phyloP scores from a whole-genome alignment of 1,139 yeast genomes.

The Taphrina sp. region DNA sequence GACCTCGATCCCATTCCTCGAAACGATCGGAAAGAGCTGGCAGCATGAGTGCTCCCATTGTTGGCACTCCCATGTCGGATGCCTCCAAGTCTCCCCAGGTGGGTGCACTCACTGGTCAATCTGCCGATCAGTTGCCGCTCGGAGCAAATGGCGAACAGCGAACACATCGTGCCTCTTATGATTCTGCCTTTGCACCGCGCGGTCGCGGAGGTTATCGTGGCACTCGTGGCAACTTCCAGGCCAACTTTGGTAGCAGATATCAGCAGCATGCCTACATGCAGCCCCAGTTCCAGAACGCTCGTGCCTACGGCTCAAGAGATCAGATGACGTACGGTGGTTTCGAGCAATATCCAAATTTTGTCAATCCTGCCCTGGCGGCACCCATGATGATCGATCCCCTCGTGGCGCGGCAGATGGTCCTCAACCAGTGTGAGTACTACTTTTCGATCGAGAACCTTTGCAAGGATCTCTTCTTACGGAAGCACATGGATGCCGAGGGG shows the following conservation, averaged over 20 bases:
- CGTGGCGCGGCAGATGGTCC: conserved; percentile 24
- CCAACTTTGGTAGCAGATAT: conserved; percentile 5
- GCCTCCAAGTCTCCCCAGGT: conserved; percentile 20
- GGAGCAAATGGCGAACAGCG: conserved; percentile 6
- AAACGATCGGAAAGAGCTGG: conserved; percentile 15
- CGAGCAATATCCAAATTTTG: conserved; percentile 21
- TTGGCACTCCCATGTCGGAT: conserved; percentile 12
- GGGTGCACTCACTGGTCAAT: not conserved
- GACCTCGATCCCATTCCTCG: not conserved
- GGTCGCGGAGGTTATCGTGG: conserved; percentile 29
- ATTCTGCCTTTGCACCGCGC: conserved; percentile 5
- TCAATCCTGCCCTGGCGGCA: conserved; percentile 21
- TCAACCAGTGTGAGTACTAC: conserved; percentile 59
- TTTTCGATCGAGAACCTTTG: conserved; percentile 82
- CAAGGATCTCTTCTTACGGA: conserved; percentile 73
- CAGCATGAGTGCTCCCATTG: conserved; percentile 19
- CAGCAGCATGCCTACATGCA: not conserved
- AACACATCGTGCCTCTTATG: conserved; percentile 11
- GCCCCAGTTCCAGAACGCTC: not conserved
- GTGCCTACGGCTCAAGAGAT: not conserved
- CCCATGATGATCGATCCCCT: conserved; percentile 28
- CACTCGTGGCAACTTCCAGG: conserved; percentile 1
- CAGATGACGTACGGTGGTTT: conserved; percentile 2
- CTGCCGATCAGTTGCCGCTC: not conserved
- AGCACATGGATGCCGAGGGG: conserved; percentile 75